A percentile compares a stretch with the other conserved stretches of the same genome.
Evolutionary conservation across 2,329 filamentous ascomycete genomes (phyloP).

Genomic region (Acrocalymma vagum): DNA sequence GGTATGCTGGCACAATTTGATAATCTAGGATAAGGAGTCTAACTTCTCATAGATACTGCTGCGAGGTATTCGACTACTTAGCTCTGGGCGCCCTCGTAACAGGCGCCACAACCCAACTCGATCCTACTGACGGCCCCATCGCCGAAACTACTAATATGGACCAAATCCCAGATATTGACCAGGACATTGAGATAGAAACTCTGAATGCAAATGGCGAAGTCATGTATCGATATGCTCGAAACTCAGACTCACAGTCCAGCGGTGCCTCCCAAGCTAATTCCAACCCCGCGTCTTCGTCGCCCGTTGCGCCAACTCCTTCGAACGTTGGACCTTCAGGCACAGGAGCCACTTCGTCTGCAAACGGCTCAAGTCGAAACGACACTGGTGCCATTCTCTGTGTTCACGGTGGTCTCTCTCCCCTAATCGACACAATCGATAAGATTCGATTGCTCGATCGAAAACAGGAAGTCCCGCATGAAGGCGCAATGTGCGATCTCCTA

Average conservation of each 20-base stretch:
- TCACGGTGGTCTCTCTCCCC: conserved; percentile 88
- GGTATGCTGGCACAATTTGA: conserved; percentile 10
- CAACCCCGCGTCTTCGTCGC: conserved; percentile 44
- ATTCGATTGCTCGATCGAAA: conserved; percentile 92
- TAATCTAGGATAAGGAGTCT: neutral
- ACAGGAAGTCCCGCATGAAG: conserved; percentile 97
- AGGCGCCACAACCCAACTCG: conserved; percentile 75
- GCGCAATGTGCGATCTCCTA: conserved; percentile 97
- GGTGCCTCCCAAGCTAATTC: conserved; percentile 39
- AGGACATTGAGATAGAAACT: conserved; percentile 91
- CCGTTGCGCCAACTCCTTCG: conserved; percentile 50
- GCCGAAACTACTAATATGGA: conserved; percentile 60
- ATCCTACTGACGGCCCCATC: conserved; percentile 66
- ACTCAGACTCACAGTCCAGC: conserved; percentile 47
- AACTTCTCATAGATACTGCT: conserved; percentile 70
- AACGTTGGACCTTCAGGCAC: conserved; percentile 80
- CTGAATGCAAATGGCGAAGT: conserved; percentile 84
- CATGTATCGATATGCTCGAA: conserved; percentile 74
- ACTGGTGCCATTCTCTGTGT: conserved; percentile 84
- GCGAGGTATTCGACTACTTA: conserved; percentile 97
- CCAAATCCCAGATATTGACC: conserved; percentile 62
- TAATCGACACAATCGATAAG: conserved; percentile 94
- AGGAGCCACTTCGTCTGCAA: conserved; percentile 75
- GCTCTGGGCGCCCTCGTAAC: conserved; percentile 88
- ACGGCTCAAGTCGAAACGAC: conserved; percentile 62